These are phyloP conservation scores for Aspergillus avenaceus DNA, from an alignment of 495 filamentous ascomycete genomes.

Conservation along the genomic window DNA sequence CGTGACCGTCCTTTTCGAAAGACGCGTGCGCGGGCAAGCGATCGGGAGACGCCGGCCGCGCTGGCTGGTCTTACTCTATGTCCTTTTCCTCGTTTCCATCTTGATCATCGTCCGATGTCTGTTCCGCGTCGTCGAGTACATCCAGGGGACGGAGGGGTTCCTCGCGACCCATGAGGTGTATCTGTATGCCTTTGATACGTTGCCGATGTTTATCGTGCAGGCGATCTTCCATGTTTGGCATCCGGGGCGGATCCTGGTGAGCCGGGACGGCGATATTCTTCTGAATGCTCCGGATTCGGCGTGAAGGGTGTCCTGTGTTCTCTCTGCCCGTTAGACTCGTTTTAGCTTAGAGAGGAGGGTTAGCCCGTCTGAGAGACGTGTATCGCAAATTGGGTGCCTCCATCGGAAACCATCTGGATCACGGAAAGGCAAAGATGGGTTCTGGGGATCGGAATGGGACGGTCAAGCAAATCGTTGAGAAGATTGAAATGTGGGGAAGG, in stretches of 20 bases:
- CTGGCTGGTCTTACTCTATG: conserved; percentile 44
- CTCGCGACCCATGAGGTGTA: conserved; percentile 52
- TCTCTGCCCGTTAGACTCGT: too few species aligned
- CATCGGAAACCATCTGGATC: too few species aligned
- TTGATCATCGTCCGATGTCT: conserved; percentile 60
- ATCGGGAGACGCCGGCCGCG: conserved; percentile 8
- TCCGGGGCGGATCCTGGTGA: conserved; percentile 15
- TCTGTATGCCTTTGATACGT: conserved; percentile 60
- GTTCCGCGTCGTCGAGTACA: conserved; percentile 61
- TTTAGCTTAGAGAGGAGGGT: too few species aligned
- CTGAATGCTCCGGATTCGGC: too few species aligned
- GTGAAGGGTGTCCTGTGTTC: too few species aligned
- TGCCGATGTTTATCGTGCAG: conserved; percentile 54
- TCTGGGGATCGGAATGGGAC: too few species aligned
- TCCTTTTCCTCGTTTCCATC: conserved; percentile 48
- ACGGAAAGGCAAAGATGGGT: too few species aligned
- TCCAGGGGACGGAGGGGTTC: conserved; percentile 49
- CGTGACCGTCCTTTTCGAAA: conserved; percentile 32
- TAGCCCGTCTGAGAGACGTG: too few species aligned
- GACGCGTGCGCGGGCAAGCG: conserved; percentile 18
- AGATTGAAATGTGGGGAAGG: too few species aligned
- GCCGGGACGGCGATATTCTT: too few species aligned
- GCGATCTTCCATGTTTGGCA: conserved; percentile 44
- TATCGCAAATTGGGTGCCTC: too few species aligned
- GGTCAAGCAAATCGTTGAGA: too few species aligned